phyloP scores from a whole-genome alignment of 169 alveolate genomes.

The Amoebophrya sp. region DNA sequence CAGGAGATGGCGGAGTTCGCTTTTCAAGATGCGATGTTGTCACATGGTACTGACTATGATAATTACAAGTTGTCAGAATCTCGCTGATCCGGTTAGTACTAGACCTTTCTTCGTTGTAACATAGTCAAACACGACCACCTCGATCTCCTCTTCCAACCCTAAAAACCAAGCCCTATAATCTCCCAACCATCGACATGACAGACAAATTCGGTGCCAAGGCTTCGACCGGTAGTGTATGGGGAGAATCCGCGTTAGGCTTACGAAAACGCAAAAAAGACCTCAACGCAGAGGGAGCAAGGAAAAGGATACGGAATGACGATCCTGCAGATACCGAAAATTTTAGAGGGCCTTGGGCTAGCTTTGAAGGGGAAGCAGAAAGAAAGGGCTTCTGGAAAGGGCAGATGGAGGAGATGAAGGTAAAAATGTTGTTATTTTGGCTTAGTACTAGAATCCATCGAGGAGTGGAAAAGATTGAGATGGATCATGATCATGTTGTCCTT shows the following conservation, averaged over 20 bases:
- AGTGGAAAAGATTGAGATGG: background rate
- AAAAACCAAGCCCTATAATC: slow-evolving; percentile 27
- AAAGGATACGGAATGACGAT: slow-evolving; percentile 9
- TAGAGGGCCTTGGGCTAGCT: slow-evolving; percentile 47
- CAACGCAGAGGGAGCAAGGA: background rate
- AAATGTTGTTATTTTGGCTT: too few relatives aligned
- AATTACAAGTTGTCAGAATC: too few relatives aligned
- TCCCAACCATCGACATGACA: background rate
- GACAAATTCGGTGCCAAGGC: background rate
- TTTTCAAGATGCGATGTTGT: background rate
- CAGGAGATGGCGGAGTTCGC: background rate
- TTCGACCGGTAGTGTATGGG: background rate
- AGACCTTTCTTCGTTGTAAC: too few relatives aligned
- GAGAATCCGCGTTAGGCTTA: background rate
- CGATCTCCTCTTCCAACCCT: slow-evolving; percentile 24
- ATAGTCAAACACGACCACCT: too few relatives aligned
- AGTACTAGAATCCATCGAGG: slow-evolving; percentile 14
- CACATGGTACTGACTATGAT: too few relatives aligned
- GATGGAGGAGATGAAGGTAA: background rate
- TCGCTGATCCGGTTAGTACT: too few relatives aligned
- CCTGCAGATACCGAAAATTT: slow-evolving; percentile 43
- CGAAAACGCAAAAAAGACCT: background rate
- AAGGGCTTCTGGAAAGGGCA: background rate
- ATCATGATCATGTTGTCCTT: background rate
- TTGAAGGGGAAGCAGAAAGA: background rate